Base-by-base conservation (phyloP, 2,329 filamentous ascomycete species). In the Ceratocystis variospora region DNA sequence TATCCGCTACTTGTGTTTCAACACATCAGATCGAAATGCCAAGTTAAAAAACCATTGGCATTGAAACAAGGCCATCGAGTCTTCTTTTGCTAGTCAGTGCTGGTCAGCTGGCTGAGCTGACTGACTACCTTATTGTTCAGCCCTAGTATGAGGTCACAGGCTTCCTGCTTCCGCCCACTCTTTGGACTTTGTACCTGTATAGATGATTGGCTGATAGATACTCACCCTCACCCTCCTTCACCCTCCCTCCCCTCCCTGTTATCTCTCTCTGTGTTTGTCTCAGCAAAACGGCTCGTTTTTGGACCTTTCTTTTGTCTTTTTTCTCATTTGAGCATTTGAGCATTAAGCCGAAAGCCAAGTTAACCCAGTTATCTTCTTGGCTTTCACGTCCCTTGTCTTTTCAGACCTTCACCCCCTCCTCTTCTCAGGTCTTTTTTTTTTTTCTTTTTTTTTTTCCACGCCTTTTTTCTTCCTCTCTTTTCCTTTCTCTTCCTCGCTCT, bases 91-190 rank as follows among this genome's bases (percentile, higher is more conserved):
- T 17, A 19, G 45, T 48, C 45, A 48, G 45, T 41, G 37, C 37
- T 41, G 37, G 37, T 10, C 37, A 41, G 37, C 37, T 41, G 37
- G 37, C 10, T 10, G 37, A 41, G 37, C 22, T 25, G 22, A 25
- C 37, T 41, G 37, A 41, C 37, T 41, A 41, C 37, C 37, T 41
- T 41, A 41, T 41, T 41, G 45, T 53, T 53, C 48, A 53, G 48
- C 48, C 48, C 48, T 53, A 53, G 48, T 50, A 22, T 53, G 48
- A 53, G 48, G n/a, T 53, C 48, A 53, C 48, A 53, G n/a, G 45
- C 8, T 48, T 48, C 12, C 8, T 41, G 3, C 37, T 41, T 41
- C 37, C 37, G 4, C 37, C 37, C 37, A 41, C 37, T 41, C 37
- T 41, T 12, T 41, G 37, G 37, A 25, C 8, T 25, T 28, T 53